Base-by-base conservation (phyloP, 805 yeast genomes). In the Teunomyces pallodes region DNA sequence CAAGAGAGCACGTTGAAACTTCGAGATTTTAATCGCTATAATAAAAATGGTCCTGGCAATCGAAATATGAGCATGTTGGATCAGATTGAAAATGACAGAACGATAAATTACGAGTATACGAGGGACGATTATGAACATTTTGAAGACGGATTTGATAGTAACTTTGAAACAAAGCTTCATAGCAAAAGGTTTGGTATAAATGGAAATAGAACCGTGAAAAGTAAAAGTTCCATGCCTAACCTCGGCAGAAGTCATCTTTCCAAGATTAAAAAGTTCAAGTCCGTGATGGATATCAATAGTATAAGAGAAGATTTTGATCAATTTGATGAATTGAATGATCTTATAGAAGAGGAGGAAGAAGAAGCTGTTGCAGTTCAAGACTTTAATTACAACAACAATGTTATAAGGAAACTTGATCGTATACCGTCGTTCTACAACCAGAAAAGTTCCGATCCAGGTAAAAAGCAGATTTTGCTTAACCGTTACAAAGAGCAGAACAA, bases 341-440 rank as follows among this genome's bases (percentile, higher is more conserved):
- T n/a, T 5, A n/a, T 20, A 14, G 47, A 50, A 16, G 46, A 51
- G 2, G 46, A 44, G 4, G 41, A 14, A 30, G 27, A 31, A 14
- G 62, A 54, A 32, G 35, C 17, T 13, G 35, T 16, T 13, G 35
- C 35, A 31, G 35, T 9, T 29, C 70, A 68, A 1, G 52, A 56
- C 1, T 67, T 68, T 51, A 70, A 70, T 43, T 59, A 61, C 46
- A 66, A 64, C 45, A 65, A 69, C 48, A 61, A 62, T 45, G 61
- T 73, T 31, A 69, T 70, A 27, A 51, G 63, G 31, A 71, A 68
- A 50, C 54, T 73, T 36, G 74, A 70, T 47, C 52, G 77, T 30
- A 73, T 73, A 43, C 77, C 77, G 0, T 70, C 76, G 0, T 73
- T 73, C 50, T 69, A 70, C 50, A 53, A 58, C 42, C 55, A 43